A percentile compares a stretch with the other conserved stretches of the same genome.
These are phyloP conservation scores for Dactylellina parvicollis DNA, from an alignment of 2,329 filamentous ascomycete genomes.

Conservation along the genomic window DNA sequence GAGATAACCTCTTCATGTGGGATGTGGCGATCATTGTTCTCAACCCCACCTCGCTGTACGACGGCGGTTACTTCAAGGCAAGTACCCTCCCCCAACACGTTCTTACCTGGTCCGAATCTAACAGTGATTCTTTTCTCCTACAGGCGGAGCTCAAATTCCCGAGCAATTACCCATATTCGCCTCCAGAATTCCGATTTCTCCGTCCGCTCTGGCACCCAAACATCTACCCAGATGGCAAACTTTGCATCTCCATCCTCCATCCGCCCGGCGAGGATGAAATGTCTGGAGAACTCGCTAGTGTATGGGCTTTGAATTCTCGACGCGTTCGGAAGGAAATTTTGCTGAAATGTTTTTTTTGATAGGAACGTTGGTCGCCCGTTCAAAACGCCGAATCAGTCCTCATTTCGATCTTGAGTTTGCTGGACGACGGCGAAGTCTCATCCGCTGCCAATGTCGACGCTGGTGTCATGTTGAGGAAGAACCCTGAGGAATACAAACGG, in stretches of 20 bases:
- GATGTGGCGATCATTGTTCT: conserved; percentile 87
- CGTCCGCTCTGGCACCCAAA: conserved; percentile 89
- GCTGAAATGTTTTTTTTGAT: conserved; percentile 13
- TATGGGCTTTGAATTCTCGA: conserved; percentile 21
- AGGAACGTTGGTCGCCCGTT: conserved; percentile 90
- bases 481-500: conserved; percentile 74
- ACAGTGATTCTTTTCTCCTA: not conserved
- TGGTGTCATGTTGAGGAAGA: conserved; percentile 82
- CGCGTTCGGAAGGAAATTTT: not conserved
- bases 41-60: conserved; percentile 89
- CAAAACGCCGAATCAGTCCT: conserved; percentile 95
- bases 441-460: conserved; percentile 96
- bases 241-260: conserved; percentile 98
- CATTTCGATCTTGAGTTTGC: conserved; percentile 86
- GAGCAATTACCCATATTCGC: conserved; percentile 86
- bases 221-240: conserved; percentile 85
- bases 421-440: conserved; percentile 92
- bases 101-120: not conserved
- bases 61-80: conserved; percentile 88
- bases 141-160: conserved; percentile 87
- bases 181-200: conserved; percentile 87
- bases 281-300: conserved; percentile 84
- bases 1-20: conserved; percentile 85
- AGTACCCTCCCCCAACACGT: conserved; percentile 22
- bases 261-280: conserved; percentile 89